Percentiles rank a stretch among this genome's conserved stretches.
phyloP scores from a whole-genome alignment of 129 eudicot genomes.

The Escallonia herrerae region DNA sequence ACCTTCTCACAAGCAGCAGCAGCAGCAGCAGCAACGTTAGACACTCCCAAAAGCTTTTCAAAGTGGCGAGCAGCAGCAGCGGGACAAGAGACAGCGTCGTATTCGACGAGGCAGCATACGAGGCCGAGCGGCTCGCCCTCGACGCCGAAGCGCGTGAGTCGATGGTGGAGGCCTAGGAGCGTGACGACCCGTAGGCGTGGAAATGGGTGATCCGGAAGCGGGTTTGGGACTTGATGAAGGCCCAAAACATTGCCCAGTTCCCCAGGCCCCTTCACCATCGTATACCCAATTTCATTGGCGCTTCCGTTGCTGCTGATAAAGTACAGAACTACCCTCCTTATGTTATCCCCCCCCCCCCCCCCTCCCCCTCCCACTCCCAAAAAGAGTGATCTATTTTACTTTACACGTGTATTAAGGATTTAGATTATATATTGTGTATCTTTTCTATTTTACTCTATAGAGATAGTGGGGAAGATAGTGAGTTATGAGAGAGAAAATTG shows the following conservation, averaged over 20 bases:
- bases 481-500: too few relatives aligned
- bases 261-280: slow-evolving; percentile 96
- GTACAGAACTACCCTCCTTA: slow-evolving; percentile 9
- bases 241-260: slow-evolving; percentile 69
- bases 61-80: slow-evolving; percentile 12
- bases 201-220: slow-evolving; percentile 75
- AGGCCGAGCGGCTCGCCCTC: slow-evolving; percentile 63
- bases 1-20: background rate
- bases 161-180: slow-evolving; percentile 52
- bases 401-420: too few relatives aligned
- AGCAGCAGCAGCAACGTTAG: background rate
- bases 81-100: slow-evolving; percentile 22
- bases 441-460: too few relatives aligned
- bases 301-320: slow-evolving; percentile 57
- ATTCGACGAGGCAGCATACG: slow-evolving; percentile 60
- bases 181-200: slow-evolving; percentile 71
- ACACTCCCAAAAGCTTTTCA: background rate
- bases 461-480: too few relatives aligned
- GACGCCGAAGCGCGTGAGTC: slow-evolving; percentile 73
- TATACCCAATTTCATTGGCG: slow-evolving; percentile 84
- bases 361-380: too few relatives aligned
- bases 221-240: slow-evolving; percentile 95
- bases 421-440: too few relatives aligned
- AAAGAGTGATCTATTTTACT: too few relatives aligned
- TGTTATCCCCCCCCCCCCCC: too few relatives aligned